A percentile compares a stretch with the other conserved stretches of the same genome.
These are phyloP conservation scores for Mallotus repandus DNA, from an alignment of 441 rosid species.

Conservation along the genomic window DNA sequence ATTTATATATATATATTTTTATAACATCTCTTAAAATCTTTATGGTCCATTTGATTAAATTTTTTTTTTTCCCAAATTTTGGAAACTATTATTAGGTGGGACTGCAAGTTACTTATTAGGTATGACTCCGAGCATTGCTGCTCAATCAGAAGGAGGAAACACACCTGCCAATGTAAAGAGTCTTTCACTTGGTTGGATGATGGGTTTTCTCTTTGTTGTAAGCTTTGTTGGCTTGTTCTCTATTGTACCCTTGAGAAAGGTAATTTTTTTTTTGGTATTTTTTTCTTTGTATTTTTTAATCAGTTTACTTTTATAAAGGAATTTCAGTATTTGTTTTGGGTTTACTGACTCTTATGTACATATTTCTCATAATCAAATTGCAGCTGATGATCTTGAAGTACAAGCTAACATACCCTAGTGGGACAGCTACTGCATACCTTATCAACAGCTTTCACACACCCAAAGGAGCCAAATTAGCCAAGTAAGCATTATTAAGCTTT, in stretches of 20 bases:
- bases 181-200: conserved; percentile 72
- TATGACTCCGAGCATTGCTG: conserved; percentile 60
- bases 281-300: no score
- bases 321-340: no score
- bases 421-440: conserved; percentile 92
- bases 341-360: no score
- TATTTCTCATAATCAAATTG: background rate
- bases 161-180: conserved; percentile 50
- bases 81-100: conserved; percentile 47
- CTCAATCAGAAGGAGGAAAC: conserved; percentile 53
- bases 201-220: conserved; percentile 69
- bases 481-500: conserved; percentile 32
- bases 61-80: background rate
- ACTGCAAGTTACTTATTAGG: conserved; percentile 77
- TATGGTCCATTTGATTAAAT: background rate
- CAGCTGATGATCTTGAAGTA: conserved; percentile 81
- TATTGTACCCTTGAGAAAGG: conserved; percentile 79
- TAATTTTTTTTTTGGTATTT: background rate
- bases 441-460: conserved; percentile 95
- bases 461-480: conserved; percentile 82
- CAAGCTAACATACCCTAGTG: conserved; percentile 84
- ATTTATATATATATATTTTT: no score
- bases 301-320: no score
- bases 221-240: conserved; percentile 92
- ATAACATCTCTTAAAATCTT: no score